Evolutionary conservation across 371 early-diverging fungal species (phyloP).

Genomic region (Mucor circinelloides): DNA sequence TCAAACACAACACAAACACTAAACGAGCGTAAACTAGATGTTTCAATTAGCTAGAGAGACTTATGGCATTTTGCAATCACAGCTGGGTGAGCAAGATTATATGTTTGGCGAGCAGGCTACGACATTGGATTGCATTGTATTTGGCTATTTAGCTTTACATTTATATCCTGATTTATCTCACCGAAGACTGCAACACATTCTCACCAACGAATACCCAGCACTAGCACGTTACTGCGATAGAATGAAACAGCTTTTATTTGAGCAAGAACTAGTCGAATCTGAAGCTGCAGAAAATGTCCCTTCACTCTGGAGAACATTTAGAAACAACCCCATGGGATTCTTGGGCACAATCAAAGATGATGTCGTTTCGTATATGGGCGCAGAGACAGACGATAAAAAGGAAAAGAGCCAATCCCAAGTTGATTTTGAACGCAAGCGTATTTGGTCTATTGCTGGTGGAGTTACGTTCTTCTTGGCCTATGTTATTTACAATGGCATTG

Average conservation of each 20-base stretch:
- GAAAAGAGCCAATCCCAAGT: slow-evolving; percentile 53
- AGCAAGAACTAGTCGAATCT: slow-evolving; percentile 37
- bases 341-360: slow-evolving; percentile 47
- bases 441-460: slow-evolving; percentile 63
- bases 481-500: slow-evolving; percentile 59
- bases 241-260: slow-evolving; percentile 28
- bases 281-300: slow-evolving; percentile 49
- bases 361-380: slow-evolving; percentile 38
- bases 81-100: slow-evolving; percentile 62
- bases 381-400: slow-evolving; percentile 26
- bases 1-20: background rate
- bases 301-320: slow-evolving; percentile 56
- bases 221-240: slow-evolving; percentile 65
- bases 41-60: slow-evolving; percentile 59
- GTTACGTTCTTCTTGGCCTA: slow-evolving; percentile 56
- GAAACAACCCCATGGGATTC: slow-evolving; percentile 49
- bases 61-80: slow-evolving; percentile 55
- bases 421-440: slow-evolving; percentile 64
- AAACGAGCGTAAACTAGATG: slow-evolving; percentile 38
- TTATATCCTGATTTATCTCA: slow-evolving; percentile 68
- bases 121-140: slow-evolving; percentile 69
- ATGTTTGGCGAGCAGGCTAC: slow-evolving; percentile 70
- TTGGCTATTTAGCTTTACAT: slow-evolving; percentile 70
- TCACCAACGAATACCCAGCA: slow-evolving; percentile 60
- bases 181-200: slow-evolving; percentile 59